Evolutionary conservation across 148 eudicot genomes (phyloP).

Genomic region (Diospyros kaki): DNA sequence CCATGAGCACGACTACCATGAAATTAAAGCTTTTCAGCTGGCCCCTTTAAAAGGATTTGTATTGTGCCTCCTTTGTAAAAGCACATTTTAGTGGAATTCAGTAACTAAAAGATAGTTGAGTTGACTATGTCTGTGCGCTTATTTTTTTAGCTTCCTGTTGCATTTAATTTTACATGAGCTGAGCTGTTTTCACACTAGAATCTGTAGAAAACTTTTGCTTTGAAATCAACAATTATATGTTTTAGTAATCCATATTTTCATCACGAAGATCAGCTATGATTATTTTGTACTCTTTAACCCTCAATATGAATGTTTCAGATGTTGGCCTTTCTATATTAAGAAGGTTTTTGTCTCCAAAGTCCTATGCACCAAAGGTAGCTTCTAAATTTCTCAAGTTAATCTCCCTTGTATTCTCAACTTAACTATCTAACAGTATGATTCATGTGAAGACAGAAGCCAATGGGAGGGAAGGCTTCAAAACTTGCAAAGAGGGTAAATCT

Average conservation of each 20-base stretch:
- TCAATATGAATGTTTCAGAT: conserved; percentile 45
- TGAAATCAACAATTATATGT: conserved; percentile 2
- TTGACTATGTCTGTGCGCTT: neutral
- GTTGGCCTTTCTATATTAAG: conserved; percentile 89
- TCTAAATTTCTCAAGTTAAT: conserved; percentile 16
- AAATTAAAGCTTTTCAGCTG: neutral
- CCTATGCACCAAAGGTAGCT: conserved; percentile 57
- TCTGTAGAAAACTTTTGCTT: no score
- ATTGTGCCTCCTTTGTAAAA: no score
- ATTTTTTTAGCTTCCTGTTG: neutral
- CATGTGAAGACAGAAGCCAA: conserved; percentile 73
- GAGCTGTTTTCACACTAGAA: conserved; percentile 1
- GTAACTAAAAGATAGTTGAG: neutral
- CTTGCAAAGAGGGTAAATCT: conserved; percentile 87
- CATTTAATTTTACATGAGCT: neutral
- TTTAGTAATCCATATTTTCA: neutral
- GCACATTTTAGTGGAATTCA: no score
- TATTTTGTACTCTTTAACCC: neutral
- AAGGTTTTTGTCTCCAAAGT: conserved; percentile 69
- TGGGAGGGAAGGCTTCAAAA: conserved; percentile 72
- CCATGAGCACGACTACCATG: neutral
- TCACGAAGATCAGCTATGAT: neutral
- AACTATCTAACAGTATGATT: conserved; percentile 37
- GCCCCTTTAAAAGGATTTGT: neutral
- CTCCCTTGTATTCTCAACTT: conserved; percentile 1